Evolutionary conservation across 75 land plant genomes (phyloP).

Genomic region (Pinus tabuliformis): DNA sequence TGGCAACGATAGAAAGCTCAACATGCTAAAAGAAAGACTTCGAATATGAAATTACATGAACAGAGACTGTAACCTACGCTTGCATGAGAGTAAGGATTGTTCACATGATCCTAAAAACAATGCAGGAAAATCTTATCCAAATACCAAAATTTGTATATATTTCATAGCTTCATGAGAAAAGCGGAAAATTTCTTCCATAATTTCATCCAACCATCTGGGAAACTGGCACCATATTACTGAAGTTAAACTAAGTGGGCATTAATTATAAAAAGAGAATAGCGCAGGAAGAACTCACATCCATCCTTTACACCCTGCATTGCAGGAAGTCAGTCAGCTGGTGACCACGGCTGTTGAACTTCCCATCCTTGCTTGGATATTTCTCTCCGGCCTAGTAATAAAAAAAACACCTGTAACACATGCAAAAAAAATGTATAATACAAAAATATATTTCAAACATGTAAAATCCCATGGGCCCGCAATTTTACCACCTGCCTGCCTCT

Average conservation of each 20-base stretch:
- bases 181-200: not conserved
- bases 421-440: too few species aligned
- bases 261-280: not conserved
- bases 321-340: slow-evolving; percentile 1
- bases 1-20: too few species aligned
- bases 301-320: slow-evolving; percentile 10
- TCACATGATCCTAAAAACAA: not conserved
- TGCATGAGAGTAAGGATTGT: not conserved
- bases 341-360: too few species aligned
- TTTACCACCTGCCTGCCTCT: too few species aligned
- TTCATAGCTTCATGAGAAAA: not conserved
- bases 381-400: too few species aligned
- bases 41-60: not conserved
- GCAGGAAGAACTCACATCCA: slow-evolving; percentile 7
- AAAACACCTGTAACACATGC: too few species aligned
- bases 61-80: not conserved
- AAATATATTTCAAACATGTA: too few species aligned
- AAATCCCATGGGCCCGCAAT: too few species aligned
- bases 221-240: not conserved
- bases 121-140: not conserved
- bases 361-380: too few species aligned
- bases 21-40: not conserved
- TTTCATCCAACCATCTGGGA: not conserved
- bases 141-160: not conserved
- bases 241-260: not conserved